Conservation (phyloP, 371 early-diverging fungal species). For the Lichtheimia ornata region DNA sequence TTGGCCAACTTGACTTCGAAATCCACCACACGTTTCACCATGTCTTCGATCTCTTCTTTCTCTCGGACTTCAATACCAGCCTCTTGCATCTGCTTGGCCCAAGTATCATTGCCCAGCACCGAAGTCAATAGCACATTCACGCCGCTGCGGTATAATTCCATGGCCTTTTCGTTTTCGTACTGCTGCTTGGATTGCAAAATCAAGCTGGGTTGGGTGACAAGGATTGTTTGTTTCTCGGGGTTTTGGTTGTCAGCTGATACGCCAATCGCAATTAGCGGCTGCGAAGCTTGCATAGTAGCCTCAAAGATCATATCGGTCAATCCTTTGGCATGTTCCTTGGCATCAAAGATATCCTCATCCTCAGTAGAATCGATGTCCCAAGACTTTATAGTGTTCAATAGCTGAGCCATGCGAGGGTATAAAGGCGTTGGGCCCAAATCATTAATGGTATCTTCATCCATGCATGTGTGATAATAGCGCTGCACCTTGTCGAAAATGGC, state of each 20-base stretch:
- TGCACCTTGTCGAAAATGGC: conserved; percentile 47
- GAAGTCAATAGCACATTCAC: conserved; percentile 24
- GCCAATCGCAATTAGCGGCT: conserved; percentile 2
- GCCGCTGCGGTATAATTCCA: conserved; percentile 27
- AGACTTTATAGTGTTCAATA: conserved; percentile 10
- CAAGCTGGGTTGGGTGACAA: conserved; percentile 51
- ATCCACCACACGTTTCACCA: conserved; percentile 39
- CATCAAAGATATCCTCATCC: neutral
- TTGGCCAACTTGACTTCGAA: conserved; percentile 55
- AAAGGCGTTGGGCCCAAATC: conserved; percentile 51
- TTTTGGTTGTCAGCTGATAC: conserved; percentile 50
- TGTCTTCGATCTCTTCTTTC: conserved; percentile 14
- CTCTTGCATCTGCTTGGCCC: neutral
- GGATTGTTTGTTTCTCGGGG: conserved; percentile 43
- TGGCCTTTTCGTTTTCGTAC: conserved; percentile 44
- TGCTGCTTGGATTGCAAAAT: conserved; percentile 63
- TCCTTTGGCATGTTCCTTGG: neutral
- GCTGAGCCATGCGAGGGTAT: conserved; percentile 24
- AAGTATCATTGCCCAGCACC: conserved; percentile 14
- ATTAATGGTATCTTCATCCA: conserved; percentile 41
- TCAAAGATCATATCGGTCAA: neutral
- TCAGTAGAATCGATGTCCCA: no score
- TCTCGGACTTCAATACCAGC: conserved; percentile 9
- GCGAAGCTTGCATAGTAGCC: neutral
- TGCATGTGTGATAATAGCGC: conserved; percentile 50